phyloP scores from a whole-genome alignment of 2,329 filamentous ascomycete genomes.

The Thermothelomyces thermophilus region DNA sequence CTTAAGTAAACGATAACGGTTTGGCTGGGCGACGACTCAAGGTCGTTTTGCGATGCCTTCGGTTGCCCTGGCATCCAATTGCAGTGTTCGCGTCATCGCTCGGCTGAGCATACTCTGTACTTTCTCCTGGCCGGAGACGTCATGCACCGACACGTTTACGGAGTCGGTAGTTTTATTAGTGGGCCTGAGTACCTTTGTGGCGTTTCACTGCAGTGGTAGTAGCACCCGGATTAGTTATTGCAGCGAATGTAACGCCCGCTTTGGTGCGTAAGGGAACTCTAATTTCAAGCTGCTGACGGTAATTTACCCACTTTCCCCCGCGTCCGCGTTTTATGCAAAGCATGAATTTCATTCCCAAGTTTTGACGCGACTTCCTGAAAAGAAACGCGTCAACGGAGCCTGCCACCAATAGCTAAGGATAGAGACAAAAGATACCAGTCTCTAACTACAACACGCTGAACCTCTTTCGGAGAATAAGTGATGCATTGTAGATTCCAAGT shows the following conservation, averaged over 20 bases:
- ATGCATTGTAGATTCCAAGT: not conserved
- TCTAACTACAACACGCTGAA: not conserved
- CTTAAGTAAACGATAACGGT: no score
- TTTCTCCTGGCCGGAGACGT: no score
- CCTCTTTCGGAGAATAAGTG: not conserved
- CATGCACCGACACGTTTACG: no score
- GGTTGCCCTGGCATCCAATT: not conserved
- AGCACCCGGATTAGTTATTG: not conserved
- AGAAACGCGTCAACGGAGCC: not conserved
- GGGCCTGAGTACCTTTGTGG: not conserved
- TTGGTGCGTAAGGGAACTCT: not conserved
- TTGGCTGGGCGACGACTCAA: no score
- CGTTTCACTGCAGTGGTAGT: not conserved
- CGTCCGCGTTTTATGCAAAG: not conserved
- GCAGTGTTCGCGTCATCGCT: conserved; percentile 2
- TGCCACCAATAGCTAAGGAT: not conserved
- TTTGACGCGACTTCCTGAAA: not conserved
- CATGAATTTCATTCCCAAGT: not conserved
- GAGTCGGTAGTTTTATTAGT: no score
- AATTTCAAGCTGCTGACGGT: not conserved
- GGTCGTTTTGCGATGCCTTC: no score
- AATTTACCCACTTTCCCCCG: not conserved
- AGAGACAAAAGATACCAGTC: not conserved
- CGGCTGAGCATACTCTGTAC: no score
- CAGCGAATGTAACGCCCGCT: not conserved